Evolutionary conservation across 805 yeast genomes (phyloP).

Genomic region (Torulaspora microellipsoides): DNA sequence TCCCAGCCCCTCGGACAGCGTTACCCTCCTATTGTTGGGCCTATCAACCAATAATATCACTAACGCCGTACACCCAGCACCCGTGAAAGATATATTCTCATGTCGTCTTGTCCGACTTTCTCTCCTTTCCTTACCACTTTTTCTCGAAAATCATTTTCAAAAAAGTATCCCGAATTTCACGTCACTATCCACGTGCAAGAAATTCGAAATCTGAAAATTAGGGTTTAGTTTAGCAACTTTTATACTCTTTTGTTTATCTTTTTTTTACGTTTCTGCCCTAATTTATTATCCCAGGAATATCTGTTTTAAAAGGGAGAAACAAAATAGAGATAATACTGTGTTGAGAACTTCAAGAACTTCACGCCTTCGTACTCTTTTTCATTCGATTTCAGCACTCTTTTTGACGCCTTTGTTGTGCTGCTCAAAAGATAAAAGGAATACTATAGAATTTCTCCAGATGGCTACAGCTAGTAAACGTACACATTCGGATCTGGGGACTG

Average conservation of each 20-base stretch:
- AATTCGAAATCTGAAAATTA: too few relatives aligned
- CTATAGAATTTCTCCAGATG: constrained; percentile 9
- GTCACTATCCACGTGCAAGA: too few relatives aligned
- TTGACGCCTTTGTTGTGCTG: constrained; percentile 33
- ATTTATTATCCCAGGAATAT: too few relatives aligned
- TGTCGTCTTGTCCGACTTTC: constrained; percentile 16
- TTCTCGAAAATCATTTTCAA: background rate
- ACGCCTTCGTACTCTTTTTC: background rate
- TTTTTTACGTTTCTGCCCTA: too few relatives aligned
- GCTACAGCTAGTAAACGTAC: constrained; percentile 23
- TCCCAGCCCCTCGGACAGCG: background rate
- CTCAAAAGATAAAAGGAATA: constrained; percentile 15
- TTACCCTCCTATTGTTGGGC: constrained; percentile 16
- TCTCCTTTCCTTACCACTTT: constrained; percentile 27
- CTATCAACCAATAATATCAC: constrained; percentile 23
- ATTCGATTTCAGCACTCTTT: constrained; percentile 6
- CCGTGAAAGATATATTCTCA: constrained; percentile 16
- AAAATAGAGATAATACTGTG: too few relatives aligned
- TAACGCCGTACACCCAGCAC: constrained; percentile 2
- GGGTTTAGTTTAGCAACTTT: too few relatives aligned
- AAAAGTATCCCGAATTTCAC: too few relatives aligned
- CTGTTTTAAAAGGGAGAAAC: too few relatives aligned
- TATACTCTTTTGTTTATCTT: too few relatives aligned
- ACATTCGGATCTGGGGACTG: constrained; percentile 14
- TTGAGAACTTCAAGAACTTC: too few relatives aligned